A percentile compares a stretch with the other conserved stretches of the same genome.
Conservation (phyloP, 495 filamentous ascomycete species). For the Annulohypoxylon maeteangense region DNA sequence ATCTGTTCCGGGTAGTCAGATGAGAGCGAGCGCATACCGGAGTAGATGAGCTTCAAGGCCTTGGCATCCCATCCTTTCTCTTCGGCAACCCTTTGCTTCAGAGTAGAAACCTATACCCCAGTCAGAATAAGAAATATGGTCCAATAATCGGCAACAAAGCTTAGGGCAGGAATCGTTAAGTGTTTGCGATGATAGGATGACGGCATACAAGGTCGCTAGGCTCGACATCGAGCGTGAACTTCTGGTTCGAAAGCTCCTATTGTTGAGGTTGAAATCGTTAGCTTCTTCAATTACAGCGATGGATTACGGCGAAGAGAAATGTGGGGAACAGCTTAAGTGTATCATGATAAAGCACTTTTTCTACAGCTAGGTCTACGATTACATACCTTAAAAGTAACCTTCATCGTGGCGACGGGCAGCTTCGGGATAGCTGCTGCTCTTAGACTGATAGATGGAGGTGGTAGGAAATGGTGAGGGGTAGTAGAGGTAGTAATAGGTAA, state of each 20-base stretch:
- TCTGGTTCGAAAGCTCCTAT: conserved; percentile 97
- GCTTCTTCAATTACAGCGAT: conserved; percentile 32
- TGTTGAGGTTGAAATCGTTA: conserved; percentile 42
- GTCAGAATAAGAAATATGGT: conserved; percentile 51
- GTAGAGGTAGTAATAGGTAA: conserved; percentile 8
- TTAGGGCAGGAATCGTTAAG: conserved; percentile 10
- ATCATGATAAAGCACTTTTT: background rate
- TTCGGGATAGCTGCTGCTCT: conserved; percentile 44
- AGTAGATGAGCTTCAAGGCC: conserved; percentile 95
- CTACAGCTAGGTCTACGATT: conserved; percentile 18
- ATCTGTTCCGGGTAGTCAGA: background rate
- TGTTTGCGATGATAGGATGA: conserved; percentile 39
- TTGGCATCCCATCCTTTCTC: conserved; percentile 93
- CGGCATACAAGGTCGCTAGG: conserved; percentile 86
- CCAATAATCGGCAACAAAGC: conserved; percentile 24
- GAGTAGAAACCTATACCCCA: conserved; percentile 73
- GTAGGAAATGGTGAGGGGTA: conserved; percentile 13
- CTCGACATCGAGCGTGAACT: conserved; percentile 94
- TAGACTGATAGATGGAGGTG: conserved; percentile 14
- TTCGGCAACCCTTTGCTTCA: conserved; percentile 88
- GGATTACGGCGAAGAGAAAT: background rate
- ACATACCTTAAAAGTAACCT: conserved; percentile 63
- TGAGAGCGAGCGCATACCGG: conserved; percentile 68
- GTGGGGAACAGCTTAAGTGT: conserved; percentile 7
- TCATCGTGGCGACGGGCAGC: conserved; percentile 59